Evolutionary conservation across 768 basidiomycete species (phyloP), one percentile per base, ranked within the genome.

Genomic region (Rhizopogon sp.): DNA sequence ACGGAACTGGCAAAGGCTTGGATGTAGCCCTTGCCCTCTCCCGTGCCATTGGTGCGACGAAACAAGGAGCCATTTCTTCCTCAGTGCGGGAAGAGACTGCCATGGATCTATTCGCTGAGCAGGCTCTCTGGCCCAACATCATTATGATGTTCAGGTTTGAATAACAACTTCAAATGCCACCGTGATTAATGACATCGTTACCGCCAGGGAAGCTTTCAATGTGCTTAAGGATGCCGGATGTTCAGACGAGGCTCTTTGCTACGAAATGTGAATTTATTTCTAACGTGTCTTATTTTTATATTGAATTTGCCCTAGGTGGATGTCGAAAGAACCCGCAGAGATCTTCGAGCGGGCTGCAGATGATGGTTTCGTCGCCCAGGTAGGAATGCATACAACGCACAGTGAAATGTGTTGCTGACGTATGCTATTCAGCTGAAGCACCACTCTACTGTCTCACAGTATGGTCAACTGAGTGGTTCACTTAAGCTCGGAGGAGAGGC

Each of bases 241-340:
- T 65, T 84, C 83, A 0, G 83, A 85, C 58, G 83, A 84, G 58
- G 83, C 83, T 5, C 69, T 84, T 3, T 84, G 82, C 57, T 84
- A 84, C 64, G 83, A 85, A 62, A 83, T 84, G 83, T 83, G 16
- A 29, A 67, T 61, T 3, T 4, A 4, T 39, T 43, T n/a, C 7
- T 47, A n/a, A 20, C 49, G 9, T 9, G 16, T 1, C n/a, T 40
- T 31, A 56, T 37, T 5, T 11, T 6, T 44, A 20, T 41, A 53
- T 33, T 45, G 7, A 54, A 49, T 20, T 39, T 29, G 3, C 20
- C 33, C 6, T 47, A 82, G 83, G 82, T 84, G 84, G 83, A 85
- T 85, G 82, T 84, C 83, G 25, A 85, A 84, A 60, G 83, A 85
- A 60, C 83, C 84, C 1, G 83, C 83, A 6, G 83, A 84, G 60